These are phyloP conservation scores for Trypanosoma scelopori DNA, from an alignment of 208 protist genomes.

Conservation along the genomic window DNA sequence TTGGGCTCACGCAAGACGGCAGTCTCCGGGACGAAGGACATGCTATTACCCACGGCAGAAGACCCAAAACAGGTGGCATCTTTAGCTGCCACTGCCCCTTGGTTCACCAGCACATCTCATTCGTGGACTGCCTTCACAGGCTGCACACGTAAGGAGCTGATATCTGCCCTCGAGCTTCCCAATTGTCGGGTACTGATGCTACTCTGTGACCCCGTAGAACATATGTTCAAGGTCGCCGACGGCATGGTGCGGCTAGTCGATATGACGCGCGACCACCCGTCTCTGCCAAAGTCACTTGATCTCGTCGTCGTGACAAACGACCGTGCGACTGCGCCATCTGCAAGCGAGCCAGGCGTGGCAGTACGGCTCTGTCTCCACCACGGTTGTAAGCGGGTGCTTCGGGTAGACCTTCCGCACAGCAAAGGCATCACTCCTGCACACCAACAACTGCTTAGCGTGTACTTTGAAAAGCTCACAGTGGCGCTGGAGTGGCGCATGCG, in stretches of 20 bases:
- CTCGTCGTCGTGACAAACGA: slow-evolving; percentile 65
- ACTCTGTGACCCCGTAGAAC: slow-evolving; percentile 44
- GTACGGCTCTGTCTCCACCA: slow-evolving; percentile 64
- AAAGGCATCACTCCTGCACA: slow-evolving; percentile 47
- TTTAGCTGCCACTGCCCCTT: not conserved
- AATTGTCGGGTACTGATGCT: slow-evolving; percentile 52
- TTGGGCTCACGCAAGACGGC: not conserved
- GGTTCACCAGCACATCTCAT: not conserved
- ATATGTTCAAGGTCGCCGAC: slow-evolving; percentile 63
- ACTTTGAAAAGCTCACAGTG: slow-evolving; percentile 44
- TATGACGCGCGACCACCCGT: slow-evolving; percentile 9
- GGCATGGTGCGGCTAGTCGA: slow-evolving; percentile 48
- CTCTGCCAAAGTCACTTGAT: slow-evolving; percentile 28
- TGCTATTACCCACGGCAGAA: not conserved
- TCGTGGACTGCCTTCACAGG: slow-evolving; percentile 53
- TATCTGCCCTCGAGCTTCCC: slow-evolving; percentile 49
- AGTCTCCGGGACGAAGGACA: not conserved
- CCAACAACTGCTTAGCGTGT: slow-evolving; percentile 52
- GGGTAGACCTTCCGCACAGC: slow-evolving; percentile 51
- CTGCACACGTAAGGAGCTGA: slow-evolving; percentile 82
- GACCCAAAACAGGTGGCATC: not conserved
- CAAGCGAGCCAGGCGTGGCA: slow-evolving; percentile 43
- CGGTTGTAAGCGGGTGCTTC: slow-evolving; percentile 67
- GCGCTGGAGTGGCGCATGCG: slow-evolving; percentile 45
- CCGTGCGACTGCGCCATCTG: slow-evolving; percentile 33